phyloP scores from a whole-genome alignment of 2,329 filamentous ascomycete genomes.

The Penicillium sp. region DNA sequence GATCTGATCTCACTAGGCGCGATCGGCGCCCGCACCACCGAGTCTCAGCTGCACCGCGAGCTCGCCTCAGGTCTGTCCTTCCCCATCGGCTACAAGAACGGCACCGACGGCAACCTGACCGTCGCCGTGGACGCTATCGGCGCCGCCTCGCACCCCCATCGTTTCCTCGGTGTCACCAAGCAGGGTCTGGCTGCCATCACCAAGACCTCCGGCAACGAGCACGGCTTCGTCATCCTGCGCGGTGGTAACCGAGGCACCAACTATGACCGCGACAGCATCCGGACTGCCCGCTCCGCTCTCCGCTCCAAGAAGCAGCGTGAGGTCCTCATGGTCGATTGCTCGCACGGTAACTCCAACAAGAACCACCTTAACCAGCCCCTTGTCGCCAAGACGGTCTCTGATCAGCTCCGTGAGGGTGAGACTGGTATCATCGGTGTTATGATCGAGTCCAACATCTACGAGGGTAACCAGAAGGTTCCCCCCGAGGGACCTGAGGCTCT shows the following conservation, averaged over 20 bases:
- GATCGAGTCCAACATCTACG: constrained; percentile 97
- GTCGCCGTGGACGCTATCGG: constrained; percentile 96
- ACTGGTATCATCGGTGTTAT: constrained; percentile 88
- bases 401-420: constrained; percentile 81
- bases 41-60: constrained; percentile 92
- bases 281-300: constrained; percentile 66
- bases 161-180: constrained; percentile 98
- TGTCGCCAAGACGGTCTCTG: constrained; percentile 70
- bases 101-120: constrained; percentile 81
- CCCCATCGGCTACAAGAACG: constrained; percentile 99
- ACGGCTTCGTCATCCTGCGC: constrained; percentile 92
- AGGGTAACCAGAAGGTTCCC: constrained; percentile 81
- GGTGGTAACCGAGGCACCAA: constrained; percentile 89
- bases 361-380: constrained; percentile 95
- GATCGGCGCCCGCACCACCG: constrained; percentile 90
- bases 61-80: constrained; percentile 90
- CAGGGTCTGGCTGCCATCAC: constrained; percentile 92
- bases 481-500: constrained; percentile 67
- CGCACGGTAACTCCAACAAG: constrained; percentile 95
- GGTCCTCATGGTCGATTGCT: constrained; percentile 97
- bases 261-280: constrained; percentile 77
- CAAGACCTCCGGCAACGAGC: constrained; percentile 83
- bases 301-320: constrained; percentile 73
- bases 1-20: constrained; percentile 92
- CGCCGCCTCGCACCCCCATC: constrained; percentile 57